Evolutionary conservation across 2,329 filamentous ascomycete genomes (phyloP).

Genomic region (Trichoderma semiorbis): DNA sequence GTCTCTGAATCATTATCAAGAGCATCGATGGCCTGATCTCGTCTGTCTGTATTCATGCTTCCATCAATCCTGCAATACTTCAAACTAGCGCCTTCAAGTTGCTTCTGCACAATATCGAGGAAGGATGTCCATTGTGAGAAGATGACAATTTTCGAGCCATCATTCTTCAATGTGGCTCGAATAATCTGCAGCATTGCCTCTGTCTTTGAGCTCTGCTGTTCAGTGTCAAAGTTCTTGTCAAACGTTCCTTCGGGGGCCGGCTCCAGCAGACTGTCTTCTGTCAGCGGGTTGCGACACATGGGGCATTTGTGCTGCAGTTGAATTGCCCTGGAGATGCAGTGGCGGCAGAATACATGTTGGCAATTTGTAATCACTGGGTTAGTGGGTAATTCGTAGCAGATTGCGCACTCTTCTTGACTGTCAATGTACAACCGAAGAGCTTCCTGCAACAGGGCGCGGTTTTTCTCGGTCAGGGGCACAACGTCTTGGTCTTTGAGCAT

Average conservation of each 20-base stretch:
- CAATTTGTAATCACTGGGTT: slow-evolving; percentile 80
- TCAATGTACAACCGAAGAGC: slow-evolving; percentile 75
- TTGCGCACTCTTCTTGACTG: slow-evolving; percentile 75
- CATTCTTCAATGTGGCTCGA: slow-evolving; percentile 61
- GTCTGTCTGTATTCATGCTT: slow-evolving; percentile 65
- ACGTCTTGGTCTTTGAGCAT: slow-evolving; percentile 65
- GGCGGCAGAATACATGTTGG: slow-evolving; percentile 72
- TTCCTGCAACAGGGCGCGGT: slow-evolving; percentile 67
- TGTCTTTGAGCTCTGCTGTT: slow-evolving; percentile 76
- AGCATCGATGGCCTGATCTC: slow-evolving; percentile 67
- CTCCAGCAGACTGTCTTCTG: slow-evolving; percentile 58
- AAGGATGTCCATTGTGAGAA: slow-evolving; percentile 79
- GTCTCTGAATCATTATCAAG: slow-evolving; percentile 66
- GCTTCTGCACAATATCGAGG: slow-evolving; percentile 66
- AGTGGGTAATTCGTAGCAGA: slow-evolving; percentile 72
- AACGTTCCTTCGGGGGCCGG: slow-evolving; percentile 55
- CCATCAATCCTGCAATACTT: slow-evolving; percentile 74
- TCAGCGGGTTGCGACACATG: slow-evolving; percentile 71
- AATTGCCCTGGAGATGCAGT: slow-evolving; percentile 72
- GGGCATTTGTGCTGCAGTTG: slow-evolving; percentile 76
- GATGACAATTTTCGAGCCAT: slow-evolving; percentile 65
- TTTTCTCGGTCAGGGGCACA: slow-evolving; percentile 69
- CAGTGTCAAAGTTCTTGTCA: slow-evolving; percentile 54
- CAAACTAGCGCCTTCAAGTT: slow-evolving; percentile 59
- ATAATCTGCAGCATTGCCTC: slow-evolving; percentile 74